phyloP scores from a whole-genome alignment of 371 early-diverging fungal genomes.

The Mucor circinelloides region DNA sequence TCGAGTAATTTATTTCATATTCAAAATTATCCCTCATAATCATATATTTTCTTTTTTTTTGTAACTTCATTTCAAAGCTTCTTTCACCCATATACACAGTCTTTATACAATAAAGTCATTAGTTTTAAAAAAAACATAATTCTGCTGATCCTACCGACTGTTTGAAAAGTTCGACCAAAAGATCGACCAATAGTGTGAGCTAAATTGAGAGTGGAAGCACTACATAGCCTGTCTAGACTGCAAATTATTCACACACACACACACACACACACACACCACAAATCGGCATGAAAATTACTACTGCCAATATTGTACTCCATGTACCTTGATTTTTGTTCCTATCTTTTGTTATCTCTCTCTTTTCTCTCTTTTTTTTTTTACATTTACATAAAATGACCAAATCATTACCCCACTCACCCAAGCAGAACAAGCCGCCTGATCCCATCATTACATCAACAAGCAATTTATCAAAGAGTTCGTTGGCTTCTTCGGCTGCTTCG shows the following conservation, averaged over 20 bases:
- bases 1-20: slow-evolving; percentile 53
- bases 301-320: not conserved
- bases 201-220: no score
- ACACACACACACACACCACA: not conserved
- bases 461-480: slow-evolving; percentile 7
- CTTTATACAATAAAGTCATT: no score
- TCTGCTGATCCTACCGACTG: no score
- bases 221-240: no score
- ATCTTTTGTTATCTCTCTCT: not conserved
- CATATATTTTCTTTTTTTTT: not conserved
- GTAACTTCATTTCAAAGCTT: not conserved
- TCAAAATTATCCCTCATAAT: slow-evolving; percentile 1
- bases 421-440: not conserved
- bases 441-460: not conserved
- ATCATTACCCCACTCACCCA: not conserved
- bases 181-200: no score
- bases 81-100: slow-evolving; percentile 2
- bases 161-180: no score
- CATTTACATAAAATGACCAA: not conserved
- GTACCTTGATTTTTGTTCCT: not conserved
- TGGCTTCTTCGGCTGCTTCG: slow-evolving; percentile 12
- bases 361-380: not conserved
- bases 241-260: not conserved
- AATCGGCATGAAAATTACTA: not conserved
- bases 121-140: not conserved